Base-by-base conservation (phyloP, 768 basidiomycete species). In the Podaxis mareebaensis region DNA sequence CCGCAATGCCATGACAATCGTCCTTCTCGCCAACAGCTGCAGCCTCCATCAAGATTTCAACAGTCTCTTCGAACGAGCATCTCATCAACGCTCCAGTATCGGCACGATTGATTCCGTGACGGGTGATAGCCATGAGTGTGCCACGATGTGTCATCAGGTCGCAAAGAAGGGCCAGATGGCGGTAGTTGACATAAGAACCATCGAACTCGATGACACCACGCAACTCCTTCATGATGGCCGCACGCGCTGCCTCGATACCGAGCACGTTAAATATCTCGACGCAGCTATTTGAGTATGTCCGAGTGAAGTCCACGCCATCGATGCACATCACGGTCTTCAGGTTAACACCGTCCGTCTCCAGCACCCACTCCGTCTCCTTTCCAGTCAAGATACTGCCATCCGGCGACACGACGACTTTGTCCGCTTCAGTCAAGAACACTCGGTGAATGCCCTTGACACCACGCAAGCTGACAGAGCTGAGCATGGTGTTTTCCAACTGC, bases 41-140 rank as follows among this genome's bases (percentile, higher is more conserved):
- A 0, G 97, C 97, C 73, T 99, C 97, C 91, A 99, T 96, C 60
- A 99, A 77, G 69, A 99, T 98, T 74, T 99, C 97, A 65, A 99
- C 97, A 2, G 97, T 99, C 81, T 99, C 97, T 75, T 99, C 97
- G 82, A 99, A 99, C 1, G 97, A 99, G 75, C 95, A 99, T 55
- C 97, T 83, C 91, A 99, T 99, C 58, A 99, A 82, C 3, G 97
- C 96, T 20, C 97, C 97, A n/a, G 97, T 98, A 69, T 99, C 97
- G 26, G 96, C 91, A 53, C 97, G 90, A 77, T 99, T 99, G 77
- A 99, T 99, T 75, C 97, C 97, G 71, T 99, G 97, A 42, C 97
- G 95, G 58, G 97, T 99, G 77, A 99, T 99, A 3, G 96, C 93
- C 96, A 98, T 99, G 54, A 99, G 83, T 2, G 84, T 73, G 28